Evolutionary conservation across 2,329 filamentous ascomycete genomes (phyloP).

Genomic region (Cadophora luteo-olivacea): DNA sequence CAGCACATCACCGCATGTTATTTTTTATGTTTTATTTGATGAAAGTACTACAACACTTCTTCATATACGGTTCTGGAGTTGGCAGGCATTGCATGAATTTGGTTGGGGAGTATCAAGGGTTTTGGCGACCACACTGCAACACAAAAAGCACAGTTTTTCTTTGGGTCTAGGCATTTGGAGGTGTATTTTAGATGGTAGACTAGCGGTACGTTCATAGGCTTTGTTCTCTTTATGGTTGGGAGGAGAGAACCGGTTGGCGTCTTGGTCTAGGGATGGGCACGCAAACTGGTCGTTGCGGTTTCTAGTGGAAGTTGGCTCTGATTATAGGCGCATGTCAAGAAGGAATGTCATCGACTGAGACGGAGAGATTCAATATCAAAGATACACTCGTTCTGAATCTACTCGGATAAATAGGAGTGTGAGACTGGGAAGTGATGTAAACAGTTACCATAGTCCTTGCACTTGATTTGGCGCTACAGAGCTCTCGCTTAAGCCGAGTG

Average conservation of each 20-base stretch:
- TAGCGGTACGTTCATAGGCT: constrained; percentile 15
- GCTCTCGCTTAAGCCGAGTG: neutral
- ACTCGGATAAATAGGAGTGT: neutral
- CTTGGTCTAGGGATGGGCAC: neutral
- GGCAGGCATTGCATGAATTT: neutral
- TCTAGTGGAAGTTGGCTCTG: neutral
- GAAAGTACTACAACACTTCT: constrained; percentile 10
- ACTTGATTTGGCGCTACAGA: neutral
- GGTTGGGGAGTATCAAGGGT: neutral
- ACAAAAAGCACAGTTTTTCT: constrained; percentile 8
- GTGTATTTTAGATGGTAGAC: constrained; percentile 24
- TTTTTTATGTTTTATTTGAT: constrained; percentile 9
- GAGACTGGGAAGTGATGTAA: neutral
- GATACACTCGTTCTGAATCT: neutral
- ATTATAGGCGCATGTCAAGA: neutral
- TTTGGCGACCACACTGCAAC: neutral
- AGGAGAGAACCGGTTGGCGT: constrained; percentile 3
- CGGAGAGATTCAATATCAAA: neutral
- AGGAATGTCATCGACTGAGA: neutral
- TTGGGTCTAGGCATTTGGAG: constrained; percentile 12
- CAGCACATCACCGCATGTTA: neutral
- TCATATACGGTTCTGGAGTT: constrained; percentile 13
- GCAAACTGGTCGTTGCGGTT: neutral
- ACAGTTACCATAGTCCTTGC: neutral
- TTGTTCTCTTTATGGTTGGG: neutral